Percentiles rank a stretch among this genome's conserved stretches.
Evolutionary conservation across 2,329 filamentous ascomycete genomes (phyloP).

Genomic region (Stagonosporopsis cucurbitacearum): DNA sequence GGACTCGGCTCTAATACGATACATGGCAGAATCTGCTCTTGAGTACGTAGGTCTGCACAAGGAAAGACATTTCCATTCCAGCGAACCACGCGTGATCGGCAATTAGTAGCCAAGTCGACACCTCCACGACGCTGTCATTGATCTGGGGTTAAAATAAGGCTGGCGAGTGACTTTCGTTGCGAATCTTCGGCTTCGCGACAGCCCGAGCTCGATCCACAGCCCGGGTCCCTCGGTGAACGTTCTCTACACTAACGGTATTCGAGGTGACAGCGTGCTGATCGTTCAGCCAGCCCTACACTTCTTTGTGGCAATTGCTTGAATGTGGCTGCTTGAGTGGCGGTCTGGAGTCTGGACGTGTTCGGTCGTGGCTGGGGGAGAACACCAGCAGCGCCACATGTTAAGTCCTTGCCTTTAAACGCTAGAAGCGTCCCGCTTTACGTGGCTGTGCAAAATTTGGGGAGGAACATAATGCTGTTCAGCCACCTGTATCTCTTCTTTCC

Average conservation of each 20-base stretch:
- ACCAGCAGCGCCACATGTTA: conserved; percentile 15
- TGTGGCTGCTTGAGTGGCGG: conserved; percentile 13
- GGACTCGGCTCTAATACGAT: too few relatives aligned
- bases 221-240: background rate
- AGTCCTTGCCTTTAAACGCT: conserved; percentile 17
- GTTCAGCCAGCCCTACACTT: conserved; percentile 1
- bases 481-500: conserved; percentile 1
- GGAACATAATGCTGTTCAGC: conserved; percentile 17
- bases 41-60: too few relatives aligned
- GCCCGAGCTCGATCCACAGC: conserved; percentile 1
- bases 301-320: conserved; percentile 4
- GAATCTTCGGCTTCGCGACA: background rate
- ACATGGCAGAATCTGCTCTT: too few relatives aligned
- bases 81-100: background rate
- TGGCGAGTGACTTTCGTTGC: background rate
- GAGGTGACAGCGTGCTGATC: background rate
- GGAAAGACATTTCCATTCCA: too few relatives aligned
- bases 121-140: background rate
- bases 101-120: background rate
- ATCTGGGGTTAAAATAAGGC: background rate
- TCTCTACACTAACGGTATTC: background rate
- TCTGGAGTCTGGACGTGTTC: conserved; percentile 11
- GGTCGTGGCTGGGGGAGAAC: background rate
- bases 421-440: conserved; percentile 16
- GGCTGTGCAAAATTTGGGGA: conserved; percentile 15